These are phyloP conservation scores for Saccharomyces hybrid DNA, from an alignment of 1,139 yeast genomes.

Conservation along the genomic window DNA sequence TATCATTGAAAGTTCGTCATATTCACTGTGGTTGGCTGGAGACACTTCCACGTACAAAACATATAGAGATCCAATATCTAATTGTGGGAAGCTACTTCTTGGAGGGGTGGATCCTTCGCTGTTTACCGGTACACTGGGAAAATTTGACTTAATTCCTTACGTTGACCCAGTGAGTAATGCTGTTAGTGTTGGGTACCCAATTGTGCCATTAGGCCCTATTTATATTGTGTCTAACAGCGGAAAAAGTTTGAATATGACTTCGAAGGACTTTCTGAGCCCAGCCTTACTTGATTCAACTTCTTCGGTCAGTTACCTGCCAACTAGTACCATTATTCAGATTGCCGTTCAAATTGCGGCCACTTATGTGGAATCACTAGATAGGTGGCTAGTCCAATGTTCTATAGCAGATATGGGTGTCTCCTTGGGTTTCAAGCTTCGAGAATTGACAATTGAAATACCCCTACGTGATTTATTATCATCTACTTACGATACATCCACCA, in stretches of 20 bases:
- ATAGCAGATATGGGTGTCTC: slow-evolving; percentile 45
- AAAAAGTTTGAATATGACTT: slow-evolving; percentile 34
- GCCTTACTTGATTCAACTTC: slow-evolving; percentile 57
- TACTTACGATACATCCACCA: slow-evolving; percentile 30
- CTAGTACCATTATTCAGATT: slow-evolving; percentile 49
- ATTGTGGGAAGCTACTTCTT: slow-evolving; percentile 41
- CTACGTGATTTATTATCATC: slow-evolving; percentile 42
- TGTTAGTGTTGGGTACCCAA: slow-evolving; percentile 40
- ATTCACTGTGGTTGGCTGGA: slow-evolving; percentile 45
- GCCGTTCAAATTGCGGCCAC: slow-evolving; percentile 72
- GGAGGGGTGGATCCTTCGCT: slow-evolving; percentile 50
- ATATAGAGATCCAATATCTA: background rate
- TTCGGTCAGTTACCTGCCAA: slow-evolving; percentile 49
- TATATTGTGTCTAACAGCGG: slow-evolving; percentile 40
- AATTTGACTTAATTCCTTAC: slow-evolving; percentile 44
- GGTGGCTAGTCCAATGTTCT: slow-evolving; percentile 65
- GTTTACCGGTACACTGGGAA: slow-evolving; percentile 40
- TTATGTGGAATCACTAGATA: slow-evolving; percentile 41
- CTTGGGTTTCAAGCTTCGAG: slow-evolving; percentile 48
- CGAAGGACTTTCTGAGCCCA: slow-evolving; percentile 37
- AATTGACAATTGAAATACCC: slow-evolving; percentile 46
- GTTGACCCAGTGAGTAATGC: slow-evolving; percentile 28
- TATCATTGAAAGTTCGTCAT: slow-evolving; percentile 41
- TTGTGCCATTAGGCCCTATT: slow-evolving; percentile 49
- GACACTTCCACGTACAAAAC: slow-evolving; percentile 9